Percentiles rank a stretch among this genome's conserved stretches.
phyloP scores from a whole-genome alignment of 805 yeast species.

The Maudiozyma serrabonitensis region DNA sequence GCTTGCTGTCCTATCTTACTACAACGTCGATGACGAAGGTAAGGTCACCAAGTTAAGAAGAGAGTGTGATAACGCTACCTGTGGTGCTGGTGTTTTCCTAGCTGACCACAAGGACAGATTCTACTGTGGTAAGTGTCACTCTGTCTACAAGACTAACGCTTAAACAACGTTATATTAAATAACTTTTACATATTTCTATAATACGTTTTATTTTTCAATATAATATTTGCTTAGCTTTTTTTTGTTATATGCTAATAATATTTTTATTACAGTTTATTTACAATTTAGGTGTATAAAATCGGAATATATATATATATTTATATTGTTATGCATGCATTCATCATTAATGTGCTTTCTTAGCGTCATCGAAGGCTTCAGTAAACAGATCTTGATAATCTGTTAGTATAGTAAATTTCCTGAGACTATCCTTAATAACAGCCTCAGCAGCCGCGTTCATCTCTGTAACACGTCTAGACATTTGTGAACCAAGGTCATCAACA shows the following conservation, averaged over 20 bases:
- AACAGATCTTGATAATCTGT: conserved; percentile 11
- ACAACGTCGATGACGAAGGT: conserved; percentile 98
- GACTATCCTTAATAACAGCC: conserved; percentile 20
- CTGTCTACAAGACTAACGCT: conserved; percentile 58
- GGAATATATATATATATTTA: background rate
- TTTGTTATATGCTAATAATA: background rate
- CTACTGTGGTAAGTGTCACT: conserved; percentile 99
- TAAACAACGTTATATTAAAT: conserved; percentile 5
- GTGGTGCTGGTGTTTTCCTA: conserved; percentile 99
- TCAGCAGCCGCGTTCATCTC: conserved; percentile 19
- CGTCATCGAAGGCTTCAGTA: conserved; percentile 7
- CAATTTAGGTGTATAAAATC: background rate
- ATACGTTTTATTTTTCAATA: background rate
- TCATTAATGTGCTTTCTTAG: background rate
- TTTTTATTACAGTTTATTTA: background rate
- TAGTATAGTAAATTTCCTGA: conserved; percentile 12
- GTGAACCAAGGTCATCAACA: conserved; percentile 12
- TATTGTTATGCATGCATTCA: background rate
- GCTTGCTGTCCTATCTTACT: conserved; percentile 98
- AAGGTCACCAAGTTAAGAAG: conserved; percentile 97
- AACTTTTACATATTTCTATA: conserved; percentile 1
- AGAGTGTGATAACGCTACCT: conserved; percentile 88
- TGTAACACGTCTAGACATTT: conserved; percentile 17
- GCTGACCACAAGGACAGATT: conserved; percentile 98
- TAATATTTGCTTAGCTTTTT: too few relatives aligned